phyloP scores from a whole-genome alignment of 768 basidiomycete genomes.

The Boletus bicolor region DNA sequence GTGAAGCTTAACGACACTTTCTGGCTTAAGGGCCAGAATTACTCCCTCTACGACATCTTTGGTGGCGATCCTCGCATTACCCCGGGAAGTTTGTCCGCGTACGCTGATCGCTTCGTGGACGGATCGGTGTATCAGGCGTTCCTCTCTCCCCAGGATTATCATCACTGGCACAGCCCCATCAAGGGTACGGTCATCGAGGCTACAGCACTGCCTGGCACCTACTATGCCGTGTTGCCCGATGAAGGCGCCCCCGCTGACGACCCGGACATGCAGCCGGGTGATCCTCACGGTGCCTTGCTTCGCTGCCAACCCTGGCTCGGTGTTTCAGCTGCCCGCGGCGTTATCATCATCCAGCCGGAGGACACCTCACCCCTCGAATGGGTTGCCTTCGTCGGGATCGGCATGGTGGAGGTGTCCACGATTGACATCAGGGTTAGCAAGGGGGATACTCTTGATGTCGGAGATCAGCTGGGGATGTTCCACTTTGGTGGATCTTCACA shows the following conservation, averaged over 20 bases:
- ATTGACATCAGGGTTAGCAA: slow-evolving; percentile 31
- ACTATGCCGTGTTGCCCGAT: slow-evolving; percentile 15
- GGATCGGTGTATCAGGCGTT: too few relatives aligned
- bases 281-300: slow-evolving; percentile 19
- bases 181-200: not conserved
- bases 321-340: slow-evolving; percentile 43
- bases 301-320: slow-evolving; percentile 42
- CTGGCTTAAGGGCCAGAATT: too few relatives aligned
- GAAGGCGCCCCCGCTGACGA: not conserved
- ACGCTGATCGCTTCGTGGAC: slow-evolving; percentile 35
- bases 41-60: too few relatives aligned
- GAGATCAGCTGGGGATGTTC: slow-evolving; percentile 37
- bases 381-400: slow-evolving; percentile 45
- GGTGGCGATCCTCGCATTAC: too few relatives aligned
- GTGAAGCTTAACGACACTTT: too few relatives aligned
- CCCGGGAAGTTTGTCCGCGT: not conserved
- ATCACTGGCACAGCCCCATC: not conserved
- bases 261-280: not conserved
- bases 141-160: not conserved
- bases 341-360: slow-evolving; percentile 51
- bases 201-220: slow-evolving; percentile 2
- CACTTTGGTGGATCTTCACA: slow-evolving; percentile 61
- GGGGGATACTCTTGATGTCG: not conserved
- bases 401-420: not conserved
- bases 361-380: slow-evolving; percentile 45